phyloP scores from a whole-genome alignment of 1,284 basidiomycete genomes.

The Heterobasidion occidentale region DNA sequence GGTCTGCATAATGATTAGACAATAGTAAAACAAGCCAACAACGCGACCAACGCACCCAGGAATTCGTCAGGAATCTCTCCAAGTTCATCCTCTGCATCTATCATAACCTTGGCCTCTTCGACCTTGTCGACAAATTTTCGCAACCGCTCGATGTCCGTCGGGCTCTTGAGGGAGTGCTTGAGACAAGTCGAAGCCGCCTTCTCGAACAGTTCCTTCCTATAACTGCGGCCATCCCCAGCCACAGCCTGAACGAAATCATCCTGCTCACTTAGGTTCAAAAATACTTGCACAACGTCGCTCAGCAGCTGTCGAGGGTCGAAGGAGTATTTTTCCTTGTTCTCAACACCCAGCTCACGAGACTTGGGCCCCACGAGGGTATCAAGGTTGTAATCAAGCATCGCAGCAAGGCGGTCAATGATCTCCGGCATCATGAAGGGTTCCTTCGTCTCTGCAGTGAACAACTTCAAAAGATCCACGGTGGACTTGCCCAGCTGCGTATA shows the following conservation, averaged over 20 bases:
- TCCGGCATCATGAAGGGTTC: slow-evolving; percentile 94
- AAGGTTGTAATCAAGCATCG: slow-evolving; percentile 96
- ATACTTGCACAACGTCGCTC: slow-evolving; percentile 86
- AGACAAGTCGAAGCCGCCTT: slow-evolving; percentile 69
- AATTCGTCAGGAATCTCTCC: slow-evolving; percentile 96
- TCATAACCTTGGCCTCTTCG: slow-evolving; percentile 70
- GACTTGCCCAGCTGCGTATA: slow-evolving; percentile 86
- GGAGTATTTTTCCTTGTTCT: slow-evolving; percentile 82
- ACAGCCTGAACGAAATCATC: slow-evolving; percentile 83
- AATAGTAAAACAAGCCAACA: slow-evolving; percentile 1
- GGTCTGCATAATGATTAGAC: slow-evolving; percentile 46
- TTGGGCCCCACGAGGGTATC: slow-evolving; percentile 84
- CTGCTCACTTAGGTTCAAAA: slow-evolving; percentile 81
- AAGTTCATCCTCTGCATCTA: slow-evolving; percentile 88
- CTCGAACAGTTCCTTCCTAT: slow-evolving; percentile 81
- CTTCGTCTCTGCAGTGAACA: slow-evolving; percentile 89
- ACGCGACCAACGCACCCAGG: slow-evolving; percentile 50
- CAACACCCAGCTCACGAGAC: slow-evolving; percentile 78
- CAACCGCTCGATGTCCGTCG: slow-evolving; percentile 74
- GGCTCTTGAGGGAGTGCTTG: slow-evolving; percentile 68
- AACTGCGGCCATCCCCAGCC: slow-evolving; percentile 90
- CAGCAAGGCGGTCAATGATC: slow-evolving; percentile 92
- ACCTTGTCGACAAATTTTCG: slow-evolving; percentile 73
- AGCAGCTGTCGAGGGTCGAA: slow-evolving; percentile 86
- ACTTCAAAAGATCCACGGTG: slow-evolving; percentile 83